Base-by-base conservation (phyloP, 306 rosid species). In the Astragalus membranaceus region DNA sequence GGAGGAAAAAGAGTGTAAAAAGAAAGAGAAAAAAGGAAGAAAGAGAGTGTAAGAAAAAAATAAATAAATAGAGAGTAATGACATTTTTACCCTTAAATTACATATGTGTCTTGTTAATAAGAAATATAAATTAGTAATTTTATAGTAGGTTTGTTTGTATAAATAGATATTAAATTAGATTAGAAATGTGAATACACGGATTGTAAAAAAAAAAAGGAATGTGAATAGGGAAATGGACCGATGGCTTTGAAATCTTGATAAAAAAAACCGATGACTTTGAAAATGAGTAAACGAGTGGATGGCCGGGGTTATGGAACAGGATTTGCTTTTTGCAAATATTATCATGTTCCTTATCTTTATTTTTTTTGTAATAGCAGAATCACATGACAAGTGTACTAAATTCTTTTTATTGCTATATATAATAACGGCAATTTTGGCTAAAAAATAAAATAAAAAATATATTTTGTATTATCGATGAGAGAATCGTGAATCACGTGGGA, bases 351-450 rank as follows among this genome's bases (percentile, higher is more conserved):
- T 54, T 46, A 15, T 42, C 5, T 16, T 42, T n/a, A n/a, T 16
- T 16, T 12, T 4, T 5, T 16, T 42, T 20, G 23, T 20, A 20
- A 20, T 17, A 36, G 65, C 66, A 60, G 41, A 69, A 23, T 64
- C 71, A 75, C 76, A 67, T 75, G 83, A 58, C 79, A 62, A 79
- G 41, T 80, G 87, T 84, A 75, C 73, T 84, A 78, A 73, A 32
- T 32, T 33, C 8, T 55, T 37, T 10, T 0, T 58, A 49, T 69
- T 66, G 23, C 23, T 59, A 49, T 80, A 75, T n/a, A n/a, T n/a
- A n/a, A n/a, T 35, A n/a, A 48, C 58, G 85, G 56, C 67, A 17
- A 51, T 83, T 58, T 49, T 14, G 37, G 59, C 14, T 36, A 15
- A 7, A 20, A 20, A 20, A 4, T 4, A 11, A 46, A 5, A 11